A percentile compares a stretch with the other conserved stretches of the same genome.
phyloP scores from a whole-genome alignment of 805 yeast species.

The Candida qinlingensis region DNA sequence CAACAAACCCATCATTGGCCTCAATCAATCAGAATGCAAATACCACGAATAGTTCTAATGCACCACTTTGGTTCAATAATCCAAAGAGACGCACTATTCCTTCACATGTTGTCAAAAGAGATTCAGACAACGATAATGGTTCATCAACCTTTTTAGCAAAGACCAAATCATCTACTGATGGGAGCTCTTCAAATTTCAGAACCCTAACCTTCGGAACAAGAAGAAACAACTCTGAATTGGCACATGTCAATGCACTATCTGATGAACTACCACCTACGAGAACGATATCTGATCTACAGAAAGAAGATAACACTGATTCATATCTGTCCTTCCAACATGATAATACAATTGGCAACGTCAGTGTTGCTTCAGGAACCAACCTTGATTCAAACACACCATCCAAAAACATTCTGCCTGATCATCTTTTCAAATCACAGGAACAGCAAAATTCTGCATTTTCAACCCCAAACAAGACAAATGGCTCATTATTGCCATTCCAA shows the following conservation, averaged over 20 bases:
- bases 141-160: conserved; percentile 20
- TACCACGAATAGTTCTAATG: conserved; percentile 5
- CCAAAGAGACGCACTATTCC: conserved; percentile 45
- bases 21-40: conserved; percentile 20
- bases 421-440: conserved; percentile 7
- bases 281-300: conserved; percentile 36
- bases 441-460: conserved; percentile 12
- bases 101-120: conserved; percentile 40
- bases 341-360: conserved; percentile 8
- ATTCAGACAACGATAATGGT: conserved; percentile 20
- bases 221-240: conserved; percentile 20
- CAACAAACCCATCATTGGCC: conserved; percentile 19
- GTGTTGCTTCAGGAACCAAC: conserved; percentile 1
- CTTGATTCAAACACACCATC: conserved; percentile 2
- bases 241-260: conserved; percentile 28
- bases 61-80: conserved; percentile 35
- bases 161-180: conserved; percentile 8
- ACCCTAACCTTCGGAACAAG: conserved; percentile 35
- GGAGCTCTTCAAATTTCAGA: conserved; percentile 28
- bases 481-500: conserved; percentile 1
- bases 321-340: conserved; percentile 17
- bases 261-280: conserved; percentile 38
- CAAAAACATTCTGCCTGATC: conserved; percentile 6
- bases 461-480: conserved; percentile 16
- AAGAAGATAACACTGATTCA: conserved; percentile 28